phyloP scores from a whole-genome alignment of 2,329 filamentous ascomycete genomes.

The Curvularia lunata region DNA sequence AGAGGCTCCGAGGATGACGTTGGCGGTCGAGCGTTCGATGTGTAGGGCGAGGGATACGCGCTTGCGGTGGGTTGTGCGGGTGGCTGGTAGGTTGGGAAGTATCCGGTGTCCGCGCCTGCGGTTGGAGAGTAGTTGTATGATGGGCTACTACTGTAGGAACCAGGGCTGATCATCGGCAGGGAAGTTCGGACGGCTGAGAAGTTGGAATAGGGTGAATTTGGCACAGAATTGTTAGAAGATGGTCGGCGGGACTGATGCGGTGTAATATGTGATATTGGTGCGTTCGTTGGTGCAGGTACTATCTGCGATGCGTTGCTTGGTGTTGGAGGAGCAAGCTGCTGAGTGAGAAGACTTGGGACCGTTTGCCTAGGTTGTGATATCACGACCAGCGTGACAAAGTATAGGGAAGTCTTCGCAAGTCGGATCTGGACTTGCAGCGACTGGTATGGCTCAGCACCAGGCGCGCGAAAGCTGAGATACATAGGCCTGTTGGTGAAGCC shows the following conservation, averaged over 20 bases:
- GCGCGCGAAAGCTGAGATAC: slow-evolving; percentile 49
- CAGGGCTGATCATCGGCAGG: slow-evolving; percentile 42
- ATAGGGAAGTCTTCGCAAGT: slow-evolving; percentile 53
- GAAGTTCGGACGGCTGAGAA: slow-evolving; percentile 45
- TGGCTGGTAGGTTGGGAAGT: slow-evolving; percentile 43
- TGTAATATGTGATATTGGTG: slow-evolving; percentile 36
- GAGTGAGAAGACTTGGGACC: slow-evolving; percentile 42
- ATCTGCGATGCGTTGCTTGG: slow-evolving; percentile 36
- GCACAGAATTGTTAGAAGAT: slow-evolving; percentile 44
- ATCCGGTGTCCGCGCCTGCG: slow-evolving; percentile 41
- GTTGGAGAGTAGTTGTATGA: slow-evolving; percentile 46
- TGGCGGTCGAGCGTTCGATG: slow-evolving; percentile 31
- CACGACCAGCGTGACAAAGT: slow-evolving; percentile 55
- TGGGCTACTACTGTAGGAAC: slow-evolving; percentile 43
- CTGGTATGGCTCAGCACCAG: slow-evolving; percentile 41
- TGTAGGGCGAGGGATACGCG: slow-evolving; percentile 41
- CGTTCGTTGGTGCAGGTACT: slow-evolving; percentile 37
- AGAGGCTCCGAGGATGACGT: slow-evolving; percentile 40
- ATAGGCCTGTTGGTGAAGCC: slow-evolving; percentile 52
- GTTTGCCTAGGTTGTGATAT: slow-evolving; percentile 32
- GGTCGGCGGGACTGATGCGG: slow-evolving; percentile 35
- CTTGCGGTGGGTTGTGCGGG: slow-evolving; percentile 29
- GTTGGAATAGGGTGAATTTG: slow-evolving; percentile 46
- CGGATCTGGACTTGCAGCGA: slow-evolving; percentile 45
- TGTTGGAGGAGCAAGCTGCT: slow-evolving; percentile 44